Evolutionary conservation across 768 basidiomycete genomes (phyloP).

Genomic region (Gloeopeniophorella convolvens): DNA sequence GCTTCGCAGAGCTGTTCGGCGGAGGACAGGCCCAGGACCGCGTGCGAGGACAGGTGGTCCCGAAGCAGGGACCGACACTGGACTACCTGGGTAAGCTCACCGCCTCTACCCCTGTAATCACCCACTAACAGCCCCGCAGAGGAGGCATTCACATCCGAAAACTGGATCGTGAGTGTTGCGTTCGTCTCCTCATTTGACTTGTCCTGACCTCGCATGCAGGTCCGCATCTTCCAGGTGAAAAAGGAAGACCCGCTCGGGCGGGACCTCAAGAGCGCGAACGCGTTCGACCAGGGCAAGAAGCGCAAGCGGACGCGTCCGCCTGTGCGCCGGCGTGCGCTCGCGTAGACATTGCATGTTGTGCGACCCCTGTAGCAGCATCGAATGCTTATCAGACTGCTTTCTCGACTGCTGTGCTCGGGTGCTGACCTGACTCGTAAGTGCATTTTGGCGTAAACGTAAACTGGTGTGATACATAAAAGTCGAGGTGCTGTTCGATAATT

Average conservation of each 20-base stretch:
- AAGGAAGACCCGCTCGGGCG: slow-evolving; percentile 89
- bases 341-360: slow-evolving; percentile 19
- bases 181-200: not conserved
- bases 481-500: too few relatives aligned
- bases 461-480: too few relatives aligned
- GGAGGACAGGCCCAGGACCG: slow-evolving; percentile 69
- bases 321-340: slow-evolving; percentile 47
- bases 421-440: too few relatives aligned
- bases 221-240: slow-evolving; percentile 92
- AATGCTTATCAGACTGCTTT: not conserved
- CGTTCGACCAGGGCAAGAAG: slow-evolving; percentile 84
- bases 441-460: too few relatives aligned
- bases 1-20: slow-evolving; percentile 86
- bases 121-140: slow-evolving; percentile 39
- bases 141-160: slow-evolving; percentile 98
- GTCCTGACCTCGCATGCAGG: slow-evolving; percentile 34
- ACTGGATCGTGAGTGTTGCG: slow-evolving; percentile 95
- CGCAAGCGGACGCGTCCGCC: slow-evolving; percentile 73
- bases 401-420: too few relatives aligned
- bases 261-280: slow-evolving; percentile 81
- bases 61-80: slow-evolving; percentile 68
- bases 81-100: slow-evolving; percentile 76
- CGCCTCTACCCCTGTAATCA: not conserved
- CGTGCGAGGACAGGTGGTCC: slow-evolving; percentile 82
- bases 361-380: slow-evolving; percentile 1